Conservation (phyloP, 768 basidiomycete genomes). For the Rubroboletus satanas region DNA sequence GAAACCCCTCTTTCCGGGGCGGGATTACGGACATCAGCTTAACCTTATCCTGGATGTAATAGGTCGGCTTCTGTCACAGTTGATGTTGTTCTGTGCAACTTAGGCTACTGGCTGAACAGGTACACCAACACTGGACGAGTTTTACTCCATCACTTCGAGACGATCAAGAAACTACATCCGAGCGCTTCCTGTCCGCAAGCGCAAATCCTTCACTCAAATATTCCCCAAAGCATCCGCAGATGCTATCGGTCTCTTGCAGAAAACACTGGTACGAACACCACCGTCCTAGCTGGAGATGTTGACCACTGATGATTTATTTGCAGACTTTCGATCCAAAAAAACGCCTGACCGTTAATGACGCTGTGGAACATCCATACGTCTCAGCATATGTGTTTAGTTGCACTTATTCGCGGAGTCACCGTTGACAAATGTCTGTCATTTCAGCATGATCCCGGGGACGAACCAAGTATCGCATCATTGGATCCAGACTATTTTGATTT, state of each 20-base stretch:
- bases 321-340: slow-evolving; percentile 88
- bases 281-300: slow-evolving; percentile 27
- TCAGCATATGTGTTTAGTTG: slow-evolving; percentile 54
- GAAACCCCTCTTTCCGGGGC: slow-evolving; percentile 83
- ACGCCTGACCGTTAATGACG: slow-evolving; percentile 77
- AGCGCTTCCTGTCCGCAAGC: slow-evolving; percentile 78
- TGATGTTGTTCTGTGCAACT: slow-evolving; percentile 16
- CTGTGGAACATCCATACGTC: slow-evolving; percentile 79
- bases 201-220: slow-evolving; percentile 60
- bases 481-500: slow-evolving; percentile 89
- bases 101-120: slow-evolving; percentile 36
- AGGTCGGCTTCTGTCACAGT: slow-evolving; percentile 35
- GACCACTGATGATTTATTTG: not conserved
- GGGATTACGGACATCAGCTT: slow-evolving; percentile 84
- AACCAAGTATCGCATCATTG: slow-evolving; percentile 76
- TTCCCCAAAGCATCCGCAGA: slow-evolving; percentile 76
- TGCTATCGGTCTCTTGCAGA: slow-evolving; percentile 68
- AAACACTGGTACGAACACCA: slow-evolving; percentile 52
- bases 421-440: slow-evolving; percentile 6
- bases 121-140: slow-evolving; percentile 86
- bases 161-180: slow-evolving; percentile 87
- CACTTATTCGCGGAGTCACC: not conserved
- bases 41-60: slow-evolving; percentile 86
- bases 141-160: slow-evolving; percentile 82
- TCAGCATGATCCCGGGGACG: slow-evolving; percentile 86